These are phyloP conservation scores for Vitis hybrid DNA, from an alignment of 177 flowering plant species.

Conservation along the genomic window DNA sequence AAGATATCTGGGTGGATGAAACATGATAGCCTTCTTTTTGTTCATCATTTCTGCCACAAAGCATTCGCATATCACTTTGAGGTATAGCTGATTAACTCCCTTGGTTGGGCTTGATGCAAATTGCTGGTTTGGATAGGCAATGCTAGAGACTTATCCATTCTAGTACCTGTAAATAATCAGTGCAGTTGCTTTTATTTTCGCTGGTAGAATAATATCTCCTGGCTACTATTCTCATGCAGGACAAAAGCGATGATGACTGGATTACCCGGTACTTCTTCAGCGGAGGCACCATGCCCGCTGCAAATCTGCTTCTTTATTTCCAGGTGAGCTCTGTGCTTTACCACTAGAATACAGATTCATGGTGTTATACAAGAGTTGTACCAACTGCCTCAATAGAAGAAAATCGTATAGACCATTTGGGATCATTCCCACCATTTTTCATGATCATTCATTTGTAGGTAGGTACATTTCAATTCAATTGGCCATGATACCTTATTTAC, in stretches of 20 bases:
- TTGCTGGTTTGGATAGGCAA: background rate
- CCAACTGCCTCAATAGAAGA: too few relatives aligned
- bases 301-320: conserved; percentile 85
- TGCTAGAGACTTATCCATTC: background rate
- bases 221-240: conserved; percentile 38
- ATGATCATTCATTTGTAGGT: too few relatives aligned
- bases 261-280: conserved; percentile 87
- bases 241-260: conserved; percentile 91
- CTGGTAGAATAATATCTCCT: background rate
- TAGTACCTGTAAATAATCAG: background rate
- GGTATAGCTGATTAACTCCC: conserved; percentile 34
- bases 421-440: too few relatives aligned
- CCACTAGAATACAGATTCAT: background rate
- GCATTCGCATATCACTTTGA: conserved; percentile 90
- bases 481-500: background rate
- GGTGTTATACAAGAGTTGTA: too few relatives aligned
- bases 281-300: conserved; percentile 94
- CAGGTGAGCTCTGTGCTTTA: conserved; percentile 45
- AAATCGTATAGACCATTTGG: too few relatives aligned
- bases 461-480: background rate
- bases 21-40: conserved; percentile 71
- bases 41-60: conserved; percentile 89
- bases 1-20: conserved; percentile 95
- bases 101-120: background rate
- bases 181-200: background rate